Percentiles rank a stretch among this genome's conserved stretches.
phyloP scores from a whole-genome alignment of 306 rosid species.

The Gleditsia sinensis region DNA sequence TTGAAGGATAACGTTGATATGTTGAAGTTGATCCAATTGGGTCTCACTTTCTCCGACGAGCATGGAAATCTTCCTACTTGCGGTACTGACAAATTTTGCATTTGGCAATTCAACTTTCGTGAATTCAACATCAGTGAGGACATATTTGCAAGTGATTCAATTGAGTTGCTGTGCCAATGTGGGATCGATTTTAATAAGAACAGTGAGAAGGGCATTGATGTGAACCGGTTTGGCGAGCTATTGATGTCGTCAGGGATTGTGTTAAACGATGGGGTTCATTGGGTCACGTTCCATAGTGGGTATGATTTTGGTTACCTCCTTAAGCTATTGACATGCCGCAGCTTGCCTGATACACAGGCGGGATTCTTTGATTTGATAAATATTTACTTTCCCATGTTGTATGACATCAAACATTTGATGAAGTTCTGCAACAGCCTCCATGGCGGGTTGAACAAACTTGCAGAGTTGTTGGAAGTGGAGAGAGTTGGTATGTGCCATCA shows the following conservation, averaged over 20 bases:
- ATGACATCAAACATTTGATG: conserved; percentile 78
- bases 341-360: conserved; percentile 51
- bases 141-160: conserved; percentile 64
- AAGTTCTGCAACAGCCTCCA: conserved; percentile 77
- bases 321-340: conserved; percentile 60
- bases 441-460: conserved; percentile 76
- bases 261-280: conserved; percentile 47
- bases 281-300: conserved; percentile 74
- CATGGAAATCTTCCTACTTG: conserved; percentile 62
- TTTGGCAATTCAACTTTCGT: conserved; percentile 77
- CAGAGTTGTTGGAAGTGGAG: conserved; percentile 68
- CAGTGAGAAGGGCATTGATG: conserved; percentile 67
- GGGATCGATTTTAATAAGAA: conserved; percentile 79
- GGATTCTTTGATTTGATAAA: conserved; percentile 65
- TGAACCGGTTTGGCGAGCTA: conserved; percentile 62
- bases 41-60: conserved; percentile 67
- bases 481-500: conserved; percentile 72
- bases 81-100: conserved; percentile 52
- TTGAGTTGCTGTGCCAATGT: conserved; percentile 65
- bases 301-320: conserved; percentile 75
- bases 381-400: conserved; percentile 55
- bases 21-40: conserved; percentile 72
- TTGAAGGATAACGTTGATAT: conserved; percentile 66
- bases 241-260: conserved; percentile 72
- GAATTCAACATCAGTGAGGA: conserved; percentile 63